Conservation (phyloP, 768 basidiomycete genomes). For the Trametes cinnabarina region DNA sequence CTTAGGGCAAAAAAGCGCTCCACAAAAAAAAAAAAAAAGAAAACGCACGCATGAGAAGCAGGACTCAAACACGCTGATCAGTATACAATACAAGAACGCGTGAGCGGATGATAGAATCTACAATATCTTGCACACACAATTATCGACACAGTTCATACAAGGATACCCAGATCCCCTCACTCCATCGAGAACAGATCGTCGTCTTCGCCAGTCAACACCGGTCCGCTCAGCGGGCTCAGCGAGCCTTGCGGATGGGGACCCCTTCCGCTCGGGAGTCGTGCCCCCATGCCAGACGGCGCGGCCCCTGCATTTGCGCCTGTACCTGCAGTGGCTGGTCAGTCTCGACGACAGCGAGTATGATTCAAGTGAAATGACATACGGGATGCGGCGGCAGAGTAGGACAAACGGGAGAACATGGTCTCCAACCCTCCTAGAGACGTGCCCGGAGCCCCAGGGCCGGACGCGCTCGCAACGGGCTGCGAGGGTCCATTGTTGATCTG, state of each 20-base stretch:
- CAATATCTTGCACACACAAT: neutral
- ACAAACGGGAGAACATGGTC: constrained; percentile 53
- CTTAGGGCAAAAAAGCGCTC: too few species aligned
- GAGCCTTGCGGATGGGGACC: constrained; percentile 39
- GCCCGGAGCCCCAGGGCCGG: neutral
- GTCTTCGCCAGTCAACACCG: constrained; percentile 59
- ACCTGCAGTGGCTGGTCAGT: neutral
- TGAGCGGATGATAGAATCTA: neutral
- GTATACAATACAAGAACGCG: too few species aligned
- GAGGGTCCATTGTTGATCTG: constrained; percentile 28
- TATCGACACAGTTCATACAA: too few species aligned
- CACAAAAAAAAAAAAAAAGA: too few species aligned
- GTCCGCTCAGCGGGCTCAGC: constrained; percentile 61
- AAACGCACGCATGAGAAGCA: too few species aligned
- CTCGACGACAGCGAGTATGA: neutral
- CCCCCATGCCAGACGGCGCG: constrained; percentile 20
- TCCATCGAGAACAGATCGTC: constrained; percentile 75
- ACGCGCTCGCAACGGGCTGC: constrained; percentile 13
- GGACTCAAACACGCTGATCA: too few species aligned
- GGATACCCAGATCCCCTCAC: neutral
- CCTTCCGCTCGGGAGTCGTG: constrained; percentile 32
- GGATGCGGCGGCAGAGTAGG: constrained; percentile 48
- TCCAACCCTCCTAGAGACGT: constrained; percentile 38
- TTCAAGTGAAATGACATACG: constrained; percentile 19
- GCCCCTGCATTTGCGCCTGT: constrained; percentile 5